These are phyloP conservation scores for Xylariaceae sp. DNA, from an alignment of 2,329 filamentous ascomycete species.

Conservation along the genomic window DNA sequence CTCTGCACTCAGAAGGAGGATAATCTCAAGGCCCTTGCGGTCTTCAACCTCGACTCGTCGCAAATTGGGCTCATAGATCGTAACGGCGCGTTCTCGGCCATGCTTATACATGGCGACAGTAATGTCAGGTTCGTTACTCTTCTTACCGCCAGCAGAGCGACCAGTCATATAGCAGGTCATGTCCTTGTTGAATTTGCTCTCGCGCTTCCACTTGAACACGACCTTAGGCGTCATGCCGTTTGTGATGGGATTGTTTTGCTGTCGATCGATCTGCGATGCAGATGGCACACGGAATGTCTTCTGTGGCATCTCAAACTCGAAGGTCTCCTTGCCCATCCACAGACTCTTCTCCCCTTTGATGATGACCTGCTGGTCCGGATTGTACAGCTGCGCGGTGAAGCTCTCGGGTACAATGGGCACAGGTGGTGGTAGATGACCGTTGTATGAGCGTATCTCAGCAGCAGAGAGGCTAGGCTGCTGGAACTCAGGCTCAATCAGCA, in stretches of 20 bases:
- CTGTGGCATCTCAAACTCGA: slow-evolving; percentile 90
- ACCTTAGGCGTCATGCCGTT: slow-evolving; percentile 63
- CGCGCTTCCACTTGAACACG: slow-evolving; percentile 83
- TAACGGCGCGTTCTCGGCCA: slow-evolving; percentile 60
- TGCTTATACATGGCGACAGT: slow-evolving; percentile 82
- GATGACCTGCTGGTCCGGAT: slow-evolving; percentile 77
- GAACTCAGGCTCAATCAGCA: slow-evolving; percentile 80
- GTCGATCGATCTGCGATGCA: slow-evolving; percentile 69
- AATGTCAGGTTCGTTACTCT: slow-evolving; percentile 90
- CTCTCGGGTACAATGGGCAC: slow-evolving; percentile 69
- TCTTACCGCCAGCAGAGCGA: slow-evolving; percentile 65
- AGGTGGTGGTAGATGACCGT: slow-evolving; percentile 58
- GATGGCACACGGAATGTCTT: slow-evolving; percentile 79
- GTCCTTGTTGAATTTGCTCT: slow-evolving; percentile 79
- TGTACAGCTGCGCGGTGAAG: slow-evolving; percentile 87
- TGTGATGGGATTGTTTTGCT: slow-evolving; percentile 53
- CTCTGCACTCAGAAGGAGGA: slow-evolving; percentile 60
- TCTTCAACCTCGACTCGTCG: slow-evolving; percentile 89
- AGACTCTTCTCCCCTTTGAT: slow-evolving; percentile 67
- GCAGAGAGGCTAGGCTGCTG: slow-evolving; percentile 74
- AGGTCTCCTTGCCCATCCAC: slow-evolving; percentile 75
- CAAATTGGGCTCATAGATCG: slow-evolving; percentile 90
- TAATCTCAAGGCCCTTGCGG: slow-evolving; percentile 84
- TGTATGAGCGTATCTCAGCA: slow-evolving; percentile 71
- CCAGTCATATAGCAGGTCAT: slow-evolving; percentile 85